Evolutionary conservation across 129 eudicot genomes (phyloP).

Genomic region (Apium graveolens): DNA sequence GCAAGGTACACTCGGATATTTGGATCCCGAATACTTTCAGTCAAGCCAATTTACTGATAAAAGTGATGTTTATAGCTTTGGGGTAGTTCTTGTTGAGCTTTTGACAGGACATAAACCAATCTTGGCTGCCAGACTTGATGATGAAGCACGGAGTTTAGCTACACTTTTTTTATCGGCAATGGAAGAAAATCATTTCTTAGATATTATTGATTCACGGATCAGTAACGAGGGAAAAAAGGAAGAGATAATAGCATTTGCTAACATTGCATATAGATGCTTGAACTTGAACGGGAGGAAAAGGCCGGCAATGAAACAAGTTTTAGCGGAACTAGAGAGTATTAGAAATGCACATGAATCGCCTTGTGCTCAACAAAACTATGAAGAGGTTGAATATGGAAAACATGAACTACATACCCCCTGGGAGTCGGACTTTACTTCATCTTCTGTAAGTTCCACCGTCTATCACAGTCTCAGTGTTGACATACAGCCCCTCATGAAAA

Average conservation of each 20-base stretch:
- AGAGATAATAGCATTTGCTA: background rate
- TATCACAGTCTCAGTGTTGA: background rate
- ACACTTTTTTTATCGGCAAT: background rate
- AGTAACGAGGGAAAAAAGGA: background rate
- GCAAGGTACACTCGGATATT: no score
- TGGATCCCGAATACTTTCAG: no score
- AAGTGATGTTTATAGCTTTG: background rate
- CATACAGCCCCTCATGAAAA: no score
- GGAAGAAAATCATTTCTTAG: background rate
- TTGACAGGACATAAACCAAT: background rate
- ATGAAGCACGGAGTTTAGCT: background rate
- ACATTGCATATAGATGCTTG: background rate
- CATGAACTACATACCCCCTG: background rate
- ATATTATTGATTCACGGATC: background rate
- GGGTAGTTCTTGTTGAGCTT: slow-evolving; percentile 3
- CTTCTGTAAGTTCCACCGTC: no score
- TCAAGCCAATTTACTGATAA: background rate
- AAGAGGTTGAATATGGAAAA: background rate
- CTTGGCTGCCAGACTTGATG: background rate
- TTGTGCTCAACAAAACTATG: background rate
- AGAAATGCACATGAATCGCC: background rate
- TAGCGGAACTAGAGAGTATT: background rate
- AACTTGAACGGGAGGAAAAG: background rate
- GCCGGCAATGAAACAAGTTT: background rate
- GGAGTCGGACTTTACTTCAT: background rate